Evolutionary conservation across 176 grass and related monocot genomes (phyloP).

Genomic region (Phragmites australis): DNA sequence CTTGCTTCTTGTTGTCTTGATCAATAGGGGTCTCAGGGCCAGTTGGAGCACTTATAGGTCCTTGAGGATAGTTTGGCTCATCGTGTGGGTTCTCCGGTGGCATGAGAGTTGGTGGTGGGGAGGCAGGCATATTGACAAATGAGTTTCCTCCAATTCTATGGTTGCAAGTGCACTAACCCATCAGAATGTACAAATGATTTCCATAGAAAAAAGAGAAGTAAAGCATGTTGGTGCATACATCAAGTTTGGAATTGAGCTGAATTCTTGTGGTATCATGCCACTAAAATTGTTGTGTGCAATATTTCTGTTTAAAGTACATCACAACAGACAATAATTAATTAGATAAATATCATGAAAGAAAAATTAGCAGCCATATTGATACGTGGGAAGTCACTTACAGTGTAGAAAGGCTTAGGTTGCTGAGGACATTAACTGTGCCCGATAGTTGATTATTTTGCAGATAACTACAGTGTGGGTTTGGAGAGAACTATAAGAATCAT

Average conservation of each 20-base stretch:
- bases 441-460: constrained; percentile 84
- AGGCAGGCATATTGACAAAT: constrained; percentile 65
- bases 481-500: constrained; percentile 27
- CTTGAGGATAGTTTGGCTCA: constrained; percentile 35
- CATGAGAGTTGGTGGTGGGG: constrained; percentile 50
- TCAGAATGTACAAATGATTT: constrained; percentile 27
- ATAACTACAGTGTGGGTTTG: constrained; percentile 45
- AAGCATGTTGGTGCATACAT: constrained; percentile 53
- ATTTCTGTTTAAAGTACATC: constrained; percentile 60
- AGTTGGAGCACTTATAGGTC: constrained; percentile 40
- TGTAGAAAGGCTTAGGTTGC: constrained; percentile 69
- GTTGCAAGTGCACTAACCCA: constrained; percentile 49
- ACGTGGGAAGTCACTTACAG: constrained; percentile 61
- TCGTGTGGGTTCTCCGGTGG: constrained; percentile 47
- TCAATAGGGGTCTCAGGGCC: constrained; percentile 38
- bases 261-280: constrained; percentile 71
- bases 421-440: constrained; percentile 68
- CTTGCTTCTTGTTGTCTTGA: constrained; percentile 61
- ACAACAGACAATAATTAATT: background rate
- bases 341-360: background rate
- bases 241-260: constrained; percentile 82
- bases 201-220: background rate
- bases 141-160: constrained; percentile 81
- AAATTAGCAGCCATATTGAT: background rate
- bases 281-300: constrained; percentile 92